phyloP scores from a whole-genome alignment of 2,329 filamentous ascomycete genomes.

The Basipetospora sp. region DNA sequence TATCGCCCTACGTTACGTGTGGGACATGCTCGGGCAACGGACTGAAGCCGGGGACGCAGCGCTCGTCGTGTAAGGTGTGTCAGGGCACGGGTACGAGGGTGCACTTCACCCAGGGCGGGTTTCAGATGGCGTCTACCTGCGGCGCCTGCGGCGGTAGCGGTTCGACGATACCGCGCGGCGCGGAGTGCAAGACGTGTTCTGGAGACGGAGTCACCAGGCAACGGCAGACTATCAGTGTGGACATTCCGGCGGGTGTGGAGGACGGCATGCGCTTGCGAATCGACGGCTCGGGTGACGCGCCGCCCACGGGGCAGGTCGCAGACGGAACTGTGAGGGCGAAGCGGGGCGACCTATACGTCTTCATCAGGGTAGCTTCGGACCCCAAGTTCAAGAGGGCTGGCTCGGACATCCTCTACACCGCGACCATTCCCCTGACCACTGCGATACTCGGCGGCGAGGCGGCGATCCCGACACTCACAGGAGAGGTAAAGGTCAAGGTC shows the following conservation, averaged over 20 bases:
- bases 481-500: slow-evolving; percentile 79
- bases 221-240: slow-evolving; percentile 67
- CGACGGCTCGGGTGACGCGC: slow-evolving; percentile 73
- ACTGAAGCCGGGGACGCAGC: slow-evolving; percentile 64
- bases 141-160: slow-evolving; percentile 67
- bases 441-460: slow-evolving; percentile 85
- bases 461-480: slow-evolving; percentile 76
- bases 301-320: slow-evolving; percentile 55
- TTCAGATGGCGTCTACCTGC: slow-evolving; percentile 91
- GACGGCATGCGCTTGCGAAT: slow-evolving; percentile 88
- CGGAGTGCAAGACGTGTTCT: slow-evolving; percentile 64
- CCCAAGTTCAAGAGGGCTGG: slow-evolving; percentile 77
- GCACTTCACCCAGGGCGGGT: slow-evolving; percentile 80
- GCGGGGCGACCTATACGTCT: slow-evolving; percentile 79
- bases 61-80: slow-evolving; percentile 61
- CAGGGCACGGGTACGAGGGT: slow-evolving; percentile 76
- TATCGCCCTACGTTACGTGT: slow-evolving; percentile 70
- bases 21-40: slow-evolving; percentile 72
- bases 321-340: slow-evolving; percentile 45
- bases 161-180: slow-evolving; percentile 58
- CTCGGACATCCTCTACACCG: slow-evolving; percentile 84
- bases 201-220: slow-evolving; percentile 78
- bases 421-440: slow-evolving; percentile 80
- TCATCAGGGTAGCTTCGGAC: slow-evolving; percentile 78
- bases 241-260: slow-evolving; percentile 90